Evolutionary conservation across 768 basidiomycete genomes (phyloP).

Genomic region (Pleurotus tuoliensis): DNA sequence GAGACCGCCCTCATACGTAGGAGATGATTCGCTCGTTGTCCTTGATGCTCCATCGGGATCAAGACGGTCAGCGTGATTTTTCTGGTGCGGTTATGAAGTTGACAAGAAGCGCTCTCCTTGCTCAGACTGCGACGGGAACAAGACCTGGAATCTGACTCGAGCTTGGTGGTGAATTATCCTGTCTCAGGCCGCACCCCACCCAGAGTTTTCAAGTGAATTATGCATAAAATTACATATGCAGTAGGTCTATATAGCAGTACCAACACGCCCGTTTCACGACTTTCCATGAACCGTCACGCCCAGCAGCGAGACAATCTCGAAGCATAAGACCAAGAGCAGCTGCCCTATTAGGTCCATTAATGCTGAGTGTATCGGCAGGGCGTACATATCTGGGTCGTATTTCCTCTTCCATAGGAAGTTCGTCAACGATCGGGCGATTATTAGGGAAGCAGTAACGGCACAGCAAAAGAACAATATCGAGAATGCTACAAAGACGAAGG

Average conservation of each 20-base stretch:
- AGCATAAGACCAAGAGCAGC: constrained; percentile 72
- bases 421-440: constrained; percentile 64
- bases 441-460: constrained; percentile 65
- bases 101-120: no score
- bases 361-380: constrained; percentile 89
- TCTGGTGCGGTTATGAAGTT: no score
- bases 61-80: no score
- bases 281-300: constrained; percentile 26
- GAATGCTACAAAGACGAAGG: constrained; percentile 62
- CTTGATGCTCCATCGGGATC: not conserved
- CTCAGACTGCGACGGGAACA: no score
- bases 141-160: no score
- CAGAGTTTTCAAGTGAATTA: no score
- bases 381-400: constrained; percentile 89
- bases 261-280: no score
- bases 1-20: not conserved
- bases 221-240: no score
- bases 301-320: constrained; percentile 55
- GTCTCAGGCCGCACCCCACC: no score
- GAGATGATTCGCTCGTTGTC: constrained; percentile 4
- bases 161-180: no score
- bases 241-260: no score
- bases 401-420: constrained; percentile 72
- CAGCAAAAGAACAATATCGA: constrained; percentile 70
- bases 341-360: constrained; percentile 85